A percentile compares a stretch with the other conserved stretches of the same genome.
Conservation (phyloP, 2,329 filamentous ascomycete genomes). For the Pestalotiopsis sp. region DNA sequence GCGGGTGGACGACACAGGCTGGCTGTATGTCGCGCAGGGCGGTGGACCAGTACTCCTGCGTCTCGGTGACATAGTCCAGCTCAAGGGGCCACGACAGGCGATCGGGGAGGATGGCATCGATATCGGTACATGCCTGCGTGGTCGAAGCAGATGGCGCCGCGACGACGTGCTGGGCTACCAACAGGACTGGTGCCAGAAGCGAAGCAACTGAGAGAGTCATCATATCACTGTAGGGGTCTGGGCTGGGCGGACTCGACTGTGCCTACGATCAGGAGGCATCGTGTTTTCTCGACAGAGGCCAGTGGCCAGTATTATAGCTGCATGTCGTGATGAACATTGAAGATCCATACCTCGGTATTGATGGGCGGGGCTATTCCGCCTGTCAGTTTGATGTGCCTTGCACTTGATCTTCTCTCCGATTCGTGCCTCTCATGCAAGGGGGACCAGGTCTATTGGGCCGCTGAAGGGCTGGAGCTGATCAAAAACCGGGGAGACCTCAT, state of each 20-base stretch:
- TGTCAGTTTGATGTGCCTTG: background rate
- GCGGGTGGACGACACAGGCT: slow-evolving; percentile 38
- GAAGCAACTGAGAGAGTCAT: background rate
- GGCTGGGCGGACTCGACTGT: background rate
- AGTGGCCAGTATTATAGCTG: background rate
- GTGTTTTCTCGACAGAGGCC: background rate
- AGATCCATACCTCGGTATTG: background rate
- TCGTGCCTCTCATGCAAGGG: background rate
- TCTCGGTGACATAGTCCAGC: slow-evolving; percentile 13
- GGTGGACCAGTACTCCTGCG: slow-evolving; percentile 34
- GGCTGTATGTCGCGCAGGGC: slow-evolving; percentile 33
- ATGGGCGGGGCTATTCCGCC: background rate
- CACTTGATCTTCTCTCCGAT: background rate
- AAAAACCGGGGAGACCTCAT: background rate
- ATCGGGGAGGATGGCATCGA: slow-evolving; percentile 14
- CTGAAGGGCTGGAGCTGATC: background rate
- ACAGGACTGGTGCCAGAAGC: background rate
- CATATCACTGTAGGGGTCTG: background rate
- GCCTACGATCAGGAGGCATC: background rate
- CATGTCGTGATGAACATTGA: background rate
- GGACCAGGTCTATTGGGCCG: background rate
- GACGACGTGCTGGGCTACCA: background rate
- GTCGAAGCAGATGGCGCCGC: slow-evolving; percentile 13
- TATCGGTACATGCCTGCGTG: slow-evolving; percentile 17
- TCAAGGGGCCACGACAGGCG: slow-evolving; percentile 14